Evolutionary conservation across 441 rosid species (phyloP), one percentile per base, ranked within the genome.

Genomic region (Melastoma candidum): DNA sequence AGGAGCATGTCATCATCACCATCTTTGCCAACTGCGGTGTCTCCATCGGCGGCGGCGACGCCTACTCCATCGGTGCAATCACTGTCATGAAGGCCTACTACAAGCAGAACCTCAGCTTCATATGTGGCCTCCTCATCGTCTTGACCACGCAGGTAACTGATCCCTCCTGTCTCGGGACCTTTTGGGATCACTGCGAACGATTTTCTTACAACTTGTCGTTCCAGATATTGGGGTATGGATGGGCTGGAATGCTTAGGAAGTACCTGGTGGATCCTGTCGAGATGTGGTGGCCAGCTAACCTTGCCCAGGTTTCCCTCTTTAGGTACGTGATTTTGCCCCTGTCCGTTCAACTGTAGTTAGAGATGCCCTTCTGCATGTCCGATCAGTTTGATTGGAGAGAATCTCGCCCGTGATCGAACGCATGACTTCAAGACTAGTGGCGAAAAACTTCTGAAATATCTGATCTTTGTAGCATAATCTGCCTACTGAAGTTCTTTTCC

Each of bases 1-100:
- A 32, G 41, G 41, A 32, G 46, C 56, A 52, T 26, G 56, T 52
- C 12, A 1, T 52, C 56, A 52, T 52, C 56, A 52, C 56, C 56
- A 52, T 52, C 3, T 52, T 32, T 44, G 45, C 56, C 56, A 52
- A 52, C 56, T 52, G 56, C 56, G 56, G 56, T 10, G 56, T 52
- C 45, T 32, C 45, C 43, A 2, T 7, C 8, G 56, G 56, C 26
- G 56, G 56, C 22, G 56, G 56, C 56, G 56, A 52, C 27, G 45
- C 56, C 26, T 32, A 52, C 56, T 52, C 56, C 56, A 52, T 52
- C 26, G 45, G 56, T 2, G 56, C 56, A 1, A 14, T 52, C 24
- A 32, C 56, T 1, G 56, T 52, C 26, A 52, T 52, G 56, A 52
- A 52, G 56, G 0, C 56, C n/a, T 52, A 52, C 26, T 52, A 52